Evolutionary conservation across 257 asterid genomes (phyloP).

Genomic region (Schizonepeta tenuifolia): DNA sequence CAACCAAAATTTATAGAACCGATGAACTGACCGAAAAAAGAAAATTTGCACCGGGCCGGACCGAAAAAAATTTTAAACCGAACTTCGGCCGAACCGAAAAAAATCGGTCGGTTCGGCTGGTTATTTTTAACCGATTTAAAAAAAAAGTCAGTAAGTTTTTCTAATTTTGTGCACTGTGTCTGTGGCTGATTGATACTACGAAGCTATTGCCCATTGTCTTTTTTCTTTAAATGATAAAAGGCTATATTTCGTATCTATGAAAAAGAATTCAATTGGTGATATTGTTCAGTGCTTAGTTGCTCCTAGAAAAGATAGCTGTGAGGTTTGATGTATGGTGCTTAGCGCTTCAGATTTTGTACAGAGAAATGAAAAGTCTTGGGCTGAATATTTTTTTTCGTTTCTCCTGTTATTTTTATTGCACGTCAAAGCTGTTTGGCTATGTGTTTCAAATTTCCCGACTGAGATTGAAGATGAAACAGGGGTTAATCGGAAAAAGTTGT

Average conservation of each 20-base stretch:
- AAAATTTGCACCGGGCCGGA: too few relatives aligned
- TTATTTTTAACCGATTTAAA: too few relatives aligned
- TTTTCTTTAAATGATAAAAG: conserved; percentile 3
- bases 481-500: not conserved
- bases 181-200: not conserved
- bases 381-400: not conserved
- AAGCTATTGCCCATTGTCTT: conserved; percentile 13
- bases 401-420: not conserved
- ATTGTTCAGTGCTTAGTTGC: conserved; percentile 5
- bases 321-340: not conserved
- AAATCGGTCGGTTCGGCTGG: too few relatives aligned
- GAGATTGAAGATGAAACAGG: not conserved
- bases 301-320: not conserved
- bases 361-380: not conserved
- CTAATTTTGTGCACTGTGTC: conserved; percentile 10
- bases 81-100: too few relatives aligned
- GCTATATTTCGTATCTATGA: not conserved
- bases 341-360: not conserved
- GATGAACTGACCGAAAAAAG: too few relatives aligned
- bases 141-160: too few relatives aligned
- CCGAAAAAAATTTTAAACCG: too few relatives aligned
- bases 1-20: too few relatives aligned
- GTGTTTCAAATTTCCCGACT: not conserved
- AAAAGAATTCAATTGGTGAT: not conserved
- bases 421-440: not conserved